A percentile compares a stretch with the other conserved stretches of the same genome.
Conservation (phyloP, 805 yeast species). For the Cyberlindnera nakhonratchasimensis region DNA sequence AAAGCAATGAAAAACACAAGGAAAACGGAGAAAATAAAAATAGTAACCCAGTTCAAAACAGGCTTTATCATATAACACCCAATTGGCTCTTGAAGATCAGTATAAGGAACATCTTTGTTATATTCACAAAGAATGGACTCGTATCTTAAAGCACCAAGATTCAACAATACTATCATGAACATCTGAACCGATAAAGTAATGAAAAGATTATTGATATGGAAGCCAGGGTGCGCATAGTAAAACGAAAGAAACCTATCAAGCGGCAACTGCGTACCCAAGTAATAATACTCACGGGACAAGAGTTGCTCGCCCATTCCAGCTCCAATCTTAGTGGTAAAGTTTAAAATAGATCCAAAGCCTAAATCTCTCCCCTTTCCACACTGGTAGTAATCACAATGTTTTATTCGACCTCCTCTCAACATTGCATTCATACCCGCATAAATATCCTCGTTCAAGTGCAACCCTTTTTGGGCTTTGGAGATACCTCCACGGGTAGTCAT, state of each 20-base stretch:
- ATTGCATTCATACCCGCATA: constrained; percentile 84
- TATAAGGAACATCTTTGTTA: constrained; percentile 62
- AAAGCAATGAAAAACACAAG: constrained; percentile 92
- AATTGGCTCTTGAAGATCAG: constrained; percentile 68
- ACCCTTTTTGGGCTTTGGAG: constrained; percentile 79
- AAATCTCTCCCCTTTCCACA: constrained; percentile 97
- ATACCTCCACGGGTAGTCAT: constrained; percentile 88
- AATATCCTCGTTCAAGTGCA: constrained; percentile 81
- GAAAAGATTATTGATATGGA: constrained; percentile 86
- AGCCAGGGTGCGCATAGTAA: constrained; percentile 96
- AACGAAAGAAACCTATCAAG: constrained; percentile 87
- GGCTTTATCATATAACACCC: constrained; percentile 89
- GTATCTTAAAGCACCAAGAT: constrained; percentile 72
- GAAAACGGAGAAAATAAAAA: constrained; percentile 84
- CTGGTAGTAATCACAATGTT: constrained; percentile 93
- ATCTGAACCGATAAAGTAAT: constrained; percentile 84
- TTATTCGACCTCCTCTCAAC: constrained; percentile 77
- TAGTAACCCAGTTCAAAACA: constrained; percentile 83
- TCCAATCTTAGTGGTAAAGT: constrained; percentile 93
- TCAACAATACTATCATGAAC: constrained; percentile 76
- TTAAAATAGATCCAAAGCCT: constrained; percentile 88
- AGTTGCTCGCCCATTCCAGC: constrained; percentile 99
- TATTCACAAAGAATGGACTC: constrained; percentile 71
- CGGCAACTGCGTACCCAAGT: constrained; percentile 85
- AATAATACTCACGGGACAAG: constrained; percentile 86